These are phyloP conservation scores for Venustampulla echinocandica DNA, from an alignment of 495 filamentous ascomycete species.

Conservation along the genomic window DNA sequence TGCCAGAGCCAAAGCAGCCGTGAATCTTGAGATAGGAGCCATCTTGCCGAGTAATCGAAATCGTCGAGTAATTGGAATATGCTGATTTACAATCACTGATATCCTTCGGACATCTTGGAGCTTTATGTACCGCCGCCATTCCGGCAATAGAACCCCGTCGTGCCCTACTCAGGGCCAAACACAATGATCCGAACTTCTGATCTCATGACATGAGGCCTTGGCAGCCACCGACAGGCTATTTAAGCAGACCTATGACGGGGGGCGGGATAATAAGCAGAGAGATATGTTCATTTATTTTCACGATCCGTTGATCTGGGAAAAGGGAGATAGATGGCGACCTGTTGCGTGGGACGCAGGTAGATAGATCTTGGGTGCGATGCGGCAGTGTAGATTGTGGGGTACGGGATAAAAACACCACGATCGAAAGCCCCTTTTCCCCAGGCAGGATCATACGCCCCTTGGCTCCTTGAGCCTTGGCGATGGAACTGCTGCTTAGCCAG, in stretches of 20 bases:
- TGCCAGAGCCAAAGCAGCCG: background rate
- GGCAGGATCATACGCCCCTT: background rate
- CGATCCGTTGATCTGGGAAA: background rate
- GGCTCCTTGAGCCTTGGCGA: background rate
- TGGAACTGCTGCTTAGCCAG: background rate
- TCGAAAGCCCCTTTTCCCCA: too few relatives aligned
- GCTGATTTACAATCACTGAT: background rate
- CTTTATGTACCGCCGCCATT: background rate
- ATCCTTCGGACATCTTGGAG: background rate
- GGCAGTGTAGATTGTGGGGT: constrained; percentile 1
- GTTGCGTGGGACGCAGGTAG: background rate
- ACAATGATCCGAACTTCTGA: background rate
- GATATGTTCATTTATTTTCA: constrained; percentile 2
- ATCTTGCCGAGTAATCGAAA: background rate
- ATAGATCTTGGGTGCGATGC: background rate
- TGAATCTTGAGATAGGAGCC: background rate
- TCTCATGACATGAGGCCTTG: constrained; percentile 3
- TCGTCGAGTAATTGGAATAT: background rate
- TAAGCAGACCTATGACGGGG: background rate
- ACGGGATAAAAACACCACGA: background rate
- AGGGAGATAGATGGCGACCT: background rate
- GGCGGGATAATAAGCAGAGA: background rate
- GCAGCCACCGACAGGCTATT: background rate
- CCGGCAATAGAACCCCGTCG: background rate
- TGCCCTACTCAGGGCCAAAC: background rate